These are phyloP conservation scores for Colletotrichum sp. DNA, from an alignment of 2,329 filamentous ascomycete species.

Conservation along the genomic window DNA sequence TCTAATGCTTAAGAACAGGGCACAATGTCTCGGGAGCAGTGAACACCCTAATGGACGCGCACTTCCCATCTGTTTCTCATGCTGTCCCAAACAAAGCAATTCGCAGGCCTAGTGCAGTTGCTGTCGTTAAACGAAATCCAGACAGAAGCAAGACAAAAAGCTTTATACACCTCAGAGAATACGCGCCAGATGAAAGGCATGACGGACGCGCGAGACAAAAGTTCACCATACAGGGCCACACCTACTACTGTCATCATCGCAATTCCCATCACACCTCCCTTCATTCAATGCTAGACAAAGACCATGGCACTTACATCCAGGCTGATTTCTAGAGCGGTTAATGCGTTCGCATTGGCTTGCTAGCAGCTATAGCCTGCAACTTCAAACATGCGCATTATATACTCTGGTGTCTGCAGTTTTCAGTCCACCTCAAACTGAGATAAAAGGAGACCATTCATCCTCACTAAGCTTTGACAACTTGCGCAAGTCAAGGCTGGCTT, in stretches of 20 bases:
- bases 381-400: fast-evolving
- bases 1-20: background rate
- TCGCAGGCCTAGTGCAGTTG: background rate
- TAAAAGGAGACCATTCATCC: background rate
- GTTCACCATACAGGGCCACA: background rate
- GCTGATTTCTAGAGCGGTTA: background rate
- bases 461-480: fast-evolving
- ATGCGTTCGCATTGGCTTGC: background rate
- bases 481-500: background rate
- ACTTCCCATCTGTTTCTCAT: background rate
- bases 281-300: background rate
- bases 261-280: background rate
- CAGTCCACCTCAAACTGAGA: background rate
- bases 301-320: too few species aligned
- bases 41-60: background rate
- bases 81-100: fast-evolving
- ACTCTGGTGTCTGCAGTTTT: background rate
- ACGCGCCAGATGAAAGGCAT: background rate
- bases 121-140: fast-evolving
- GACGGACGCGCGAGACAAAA: background rate
- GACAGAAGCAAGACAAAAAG: background rate
- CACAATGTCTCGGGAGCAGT: background rate
- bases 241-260: background rate
- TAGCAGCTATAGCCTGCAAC: background rate
- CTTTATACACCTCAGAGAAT: background rate